Evolutionary conservation across 2,329 filamentous ascomycete species (phyloP).

Genomic region (Fusarium albosuccineum): DNA sequence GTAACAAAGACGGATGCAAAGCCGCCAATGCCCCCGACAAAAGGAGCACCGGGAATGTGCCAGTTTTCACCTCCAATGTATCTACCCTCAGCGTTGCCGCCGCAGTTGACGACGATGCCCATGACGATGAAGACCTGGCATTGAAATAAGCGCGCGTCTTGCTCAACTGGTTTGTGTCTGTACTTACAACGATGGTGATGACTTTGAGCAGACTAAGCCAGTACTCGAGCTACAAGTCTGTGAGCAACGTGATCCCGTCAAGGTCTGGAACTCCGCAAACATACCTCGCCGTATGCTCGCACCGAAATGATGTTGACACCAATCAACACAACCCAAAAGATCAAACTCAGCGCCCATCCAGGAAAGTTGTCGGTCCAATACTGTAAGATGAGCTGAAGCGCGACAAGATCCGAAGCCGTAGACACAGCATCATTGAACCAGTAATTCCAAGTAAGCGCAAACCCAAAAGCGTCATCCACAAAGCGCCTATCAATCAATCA

Average conservation of each 20-base stretch:
- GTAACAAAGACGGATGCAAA: conserved; percentile 72
- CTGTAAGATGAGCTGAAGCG: conserved; percentile 64
- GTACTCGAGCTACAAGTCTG: conserved; percentile 62
- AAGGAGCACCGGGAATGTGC: conserved; percentile 71
- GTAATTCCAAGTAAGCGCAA: conserved; percentile 70
- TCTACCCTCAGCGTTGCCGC: conserved; percentile 64
- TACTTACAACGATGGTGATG: conserved; percentile 60
- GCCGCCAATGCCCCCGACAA: conserved; percentile 74
- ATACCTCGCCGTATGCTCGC: conserved; percentile 52
- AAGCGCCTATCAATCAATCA: conserved; percentile 51
- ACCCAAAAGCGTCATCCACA: conserved; percentile 67
- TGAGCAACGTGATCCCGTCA: conserved; percentile 48
- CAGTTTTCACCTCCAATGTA: conserved; percentile 72
- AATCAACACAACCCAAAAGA: conserved; percentile 70
- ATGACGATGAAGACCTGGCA: conserved; percentile 69
- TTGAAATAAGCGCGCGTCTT: background rate
- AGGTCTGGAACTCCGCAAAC: background rate
- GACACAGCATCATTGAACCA: conserved; percentile 74
- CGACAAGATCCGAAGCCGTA: conserved; percentile 69
- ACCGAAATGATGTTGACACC: conserved; percentile 53
- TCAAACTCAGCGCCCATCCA: conserved; percentile 72
- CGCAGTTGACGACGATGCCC: conserved; percentile 66
- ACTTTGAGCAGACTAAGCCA: conserved; percentile 69
- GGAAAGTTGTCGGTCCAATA: conserved; percentile 75
- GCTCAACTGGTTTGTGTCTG: accelerated